Base-by-base conservation (phyloP, 1,284 basidiomycete genomes). In the Malassezia psittaci region DNA sequence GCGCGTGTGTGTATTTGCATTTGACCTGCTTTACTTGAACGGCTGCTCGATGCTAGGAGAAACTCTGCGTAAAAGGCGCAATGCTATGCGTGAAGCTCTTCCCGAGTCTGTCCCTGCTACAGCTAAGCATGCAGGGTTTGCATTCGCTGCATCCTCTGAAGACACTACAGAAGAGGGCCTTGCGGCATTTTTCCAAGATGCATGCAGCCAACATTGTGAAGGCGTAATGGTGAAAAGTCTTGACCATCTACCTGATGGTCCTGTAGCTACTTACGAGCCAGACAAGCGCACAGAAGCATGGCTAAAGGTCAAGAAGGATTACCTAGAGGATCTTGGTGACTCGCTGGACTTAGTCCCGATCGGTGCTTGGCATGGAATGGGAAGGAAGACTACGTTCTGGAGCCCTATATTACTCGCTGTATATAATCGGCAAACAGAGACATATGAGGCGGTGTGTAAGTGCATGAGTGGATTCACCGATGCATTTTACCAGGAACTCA, bases 301-400 rank as follows among this genome's bases (percentile, higher is more conserved):
- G 76, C 65, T 75, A 52, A 69, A 74, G 47, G 63, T 66, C 34
- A 91, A 91, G 77, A 88, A 87, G 69, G 84, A 85, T 68, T 86
- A 85, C 64, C 81, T 84, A 21, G 78, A 78, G 21, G 82, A 81
- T 0, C 68, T 85, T 33, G 82, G 82, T 32, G 84, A 69, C 46
- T 62, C 64, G 18, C 60, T 69, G 2, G 66, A 69, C 40, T 54
- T 69, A 0, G 65, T 66, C 1, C 60, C 44, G 32, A 67, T 80
- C 13, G 81, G 81, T 2, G 69, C 86, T 16, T 91, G 87, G 88
- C 84, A 91, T 77, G 90, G 90, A 41, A 86, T 85, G 75, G 90
- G 90, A n/a, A 78, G 89, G 35, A 96, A 94, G 76, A 85, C 84
- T 9, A 81, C 83, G 29, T 94, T 89, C 89, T 96, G 90, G 88